Base-by-base conservation (phyloP, 2,329 filamentous ascomycete species). In the Arthrobotrys sphaeroides region DNA sequence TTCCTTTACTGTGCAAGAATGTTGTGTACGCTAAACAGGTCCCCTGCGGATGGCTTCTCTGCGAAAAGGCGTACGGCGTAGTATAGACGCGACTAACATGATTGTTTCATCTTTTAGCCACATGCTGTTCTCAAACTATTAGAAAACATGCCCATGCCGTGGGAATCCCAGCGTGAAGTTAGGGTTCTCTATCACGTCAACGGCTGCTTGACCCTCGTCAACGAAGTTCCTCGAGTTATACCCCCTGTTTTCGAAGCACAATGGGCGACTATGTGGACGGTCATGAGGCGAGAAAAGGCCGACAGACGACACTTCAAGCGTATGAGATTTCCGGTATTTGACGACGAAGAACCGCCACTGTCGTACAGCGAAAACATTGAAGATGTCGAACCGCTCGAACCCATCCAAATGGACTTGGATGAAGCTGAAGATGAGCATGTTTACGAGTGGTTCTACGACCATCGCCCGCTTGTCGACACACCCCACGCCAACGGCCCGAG, bases 61-160 rank as follows among this genome's bases (percentile, higher is more conserved):
- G 55, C 62, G n/a, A 22, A 59, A 68, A 69, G 49, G 59, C 57
- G 70, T 73, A 69, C 67, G 64, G 47, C 31, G 55, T 33, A 75
- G 72, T 77, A 40, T 75, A 78, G 51, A 77, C 72, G 62, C 42
- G 68, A 78, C 77, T 77, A 77, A 77, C 73, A 73, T 78, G 10
- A 40, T 22, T 64, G 43, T 62, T 59, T 66, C 5, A 43, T 62
- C 26, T 31, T 69, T 77, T 72, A 80, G 79, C 95, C 95, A 0
- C 95, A 99, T 82, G 95, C 95, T 4, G 95, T 99, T 9, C 84
- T 99, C 84, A 99, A 99, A 85, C 87, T 99, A 22, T 84, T 99
- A 68, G 95, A 99, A 85, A 99, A 99, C 81, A 99, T 99, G 95
- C 95, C 95, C 2, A 99, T 99, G 95, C 95, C 95, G 0, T 99